These are phyloP conservation scores for Papiliotrema fonsecae DNA, from an alignment of 1,284 basidiomycete genomes.

Conservation along the genomic window DNA sequence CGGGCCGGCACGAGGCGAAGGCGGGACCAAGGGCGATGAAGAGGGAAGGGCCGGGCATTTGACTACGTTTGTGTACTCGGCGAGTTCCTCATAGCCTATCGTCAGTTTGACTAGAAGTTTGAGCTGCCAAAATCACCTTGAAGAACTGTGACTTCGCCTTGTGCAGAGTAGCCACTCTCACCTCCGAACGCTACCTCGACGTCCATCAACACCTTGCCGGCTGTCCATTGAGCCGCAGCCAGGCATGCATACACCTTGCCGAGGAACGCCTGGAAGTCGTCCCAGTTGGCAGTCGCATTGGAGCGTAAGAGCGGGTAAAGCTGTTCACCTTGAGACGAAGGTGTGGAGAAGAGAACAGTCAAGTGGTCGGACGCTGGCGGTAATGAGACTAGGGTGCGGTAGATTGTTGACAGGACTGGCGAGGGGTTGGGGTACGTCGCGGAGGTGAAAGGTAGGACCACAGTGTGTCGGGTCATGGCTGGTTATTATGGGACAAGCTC, in stretches of 20 bases:
- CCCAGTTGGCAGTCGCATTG: slow-evolving; percentile 26
- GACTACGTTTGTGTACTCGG: not conserved
- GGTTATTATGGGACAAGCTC: too few relatives aligned
- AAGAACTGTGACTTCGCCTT: slow-evolving; percentile 12
- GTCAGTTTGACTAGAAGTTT: not conserved
- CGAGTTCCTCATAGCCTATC: not conserved
- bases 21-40: not conserved
- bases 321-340: not conserved
- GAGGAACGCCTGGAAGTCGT: slow-evolving; percentile 38
- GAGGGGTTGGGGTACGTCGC: slow-evolving; percentile 18
- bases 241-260: slow-evolving; percentile 40
- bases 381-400: slow-evolving; percentile 15
- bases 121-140: slow-evolving; percentile 13
- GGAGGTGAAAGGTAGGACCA: slow-evolving; percentile 36
- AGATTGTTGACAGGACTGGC: slow-evolving; percentile 21
- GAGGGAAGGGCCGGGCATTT: not conserved
- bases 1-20: slow-evolving; percentile 15
- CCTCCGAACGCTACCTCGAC: slow-evolving; percentile 44
- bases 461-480: slow-evolving; percentile 1
- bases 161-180: slow-evolving; percentile 11
- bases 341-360: slow-evolving; percentile 30
- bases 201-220: slow-evolving; percentile 34
- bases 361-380: slow-evolving; percentile 9
- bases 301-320: slow-evolving; percentile 21
- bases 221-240: slow-evolving; percentile 35